These are phyloP conservation scores for Fusarium sp. DNA, from an alignment of 2,329 filamentous ascomycete genomes.

Conservation along the genomic window DNA sequence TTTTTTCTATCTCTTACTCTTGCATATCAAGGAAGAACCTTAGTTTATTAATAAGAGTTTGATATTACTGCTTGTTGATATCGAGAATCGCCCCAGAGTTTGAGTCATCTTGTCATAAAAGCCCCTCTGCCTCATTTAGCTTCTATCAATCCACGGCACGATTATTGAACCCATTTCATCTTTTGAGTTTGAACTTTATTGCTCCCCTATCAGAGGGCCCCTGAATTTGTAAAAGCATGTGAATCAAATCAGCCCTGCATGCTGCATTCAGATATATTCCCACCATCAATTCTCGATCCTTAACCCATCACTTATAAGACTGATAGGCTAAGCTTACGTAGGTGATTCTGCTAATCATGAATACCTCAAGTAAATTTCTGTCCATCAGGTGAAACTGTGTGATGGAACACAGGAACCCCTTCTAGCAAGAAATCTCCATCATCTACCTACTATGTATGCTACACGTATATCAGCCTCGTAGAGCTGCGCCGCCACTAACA, in stretches of 20 bases:
- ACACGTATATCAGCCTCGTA: too few relatives aligned
- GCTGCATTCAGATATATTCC: background rate
- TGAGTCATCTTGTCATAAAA: conserved; percentile 3
- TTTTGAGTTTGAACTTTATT: background rate
- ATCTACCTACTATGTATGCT: too few relatives aligned
- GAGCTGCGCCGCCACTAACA: conserved; percentile 31
- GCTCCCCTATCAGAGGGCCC: background rate
- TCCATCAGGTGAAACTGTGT: too few relatives aligned
- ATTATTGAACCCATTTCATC: too few relatives aligned
- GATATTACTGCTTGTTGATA: background rate
- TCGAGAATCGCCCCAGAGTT: conserved; percentile 1
- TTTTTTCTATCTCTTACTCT: conserved; percentile 18
- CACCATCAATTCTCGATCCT: conserved; percentile 4
- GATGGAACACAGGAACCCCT: too few relatives aligned
- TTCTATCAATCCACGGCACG: too few relatives aligned
- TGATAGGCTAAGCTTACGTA: background rate
- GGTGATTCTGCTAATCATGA: too few relatives aligned
- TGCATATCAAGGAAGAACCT: conserved; percentile 11
- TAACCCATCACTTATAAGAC: conserved; percentile 2
- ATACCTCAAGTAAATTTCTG: too few relatives aligned
- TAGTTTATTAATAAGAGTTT: background rate
- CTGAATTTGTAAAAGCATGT: conserved; percentile 9
- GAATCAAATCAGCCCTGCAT: background rate
- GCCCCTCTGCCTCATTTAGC: too few relatives aligned
- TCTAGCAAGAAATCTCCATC: background rate